Percentiles rank a stretch among this genome's conserved stretches.
These are phyloP conservation scores for Hypoxylon sp. DNA, from an alignment of 2,329 filamentous ascomycete genomes.

Conservation along the genomic window DNA sequence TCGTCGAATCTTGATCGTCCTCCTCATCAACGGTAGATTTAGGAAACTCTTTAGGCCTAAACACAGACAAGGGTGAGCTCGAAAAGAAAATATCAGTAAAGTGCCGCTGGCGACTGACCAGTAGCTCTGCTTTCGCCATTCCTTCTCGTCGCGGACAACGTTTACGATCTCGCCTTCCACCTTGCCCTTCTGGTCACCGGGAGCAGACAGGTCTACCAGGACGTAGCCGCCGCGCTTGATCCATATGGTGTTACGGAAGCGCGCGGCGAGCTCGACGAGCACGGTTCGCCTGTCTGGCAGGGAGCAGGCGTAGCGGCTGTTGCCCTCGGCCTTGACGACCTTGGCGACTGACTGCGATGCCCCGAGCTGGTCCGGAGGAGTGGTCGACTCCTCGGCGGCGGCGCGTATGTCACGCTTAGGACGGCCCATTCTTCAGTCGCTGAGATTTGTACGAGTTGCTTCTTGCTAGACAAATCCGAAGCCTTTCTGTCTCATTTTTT, in stretches of 20 bases:
- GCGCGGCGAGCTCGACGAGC: slow-evolving; percentile 81
- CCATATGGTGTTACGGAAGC: slow-evolving; percentile 93
- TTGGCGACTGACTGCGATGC: slow-evolving; percentile 74
- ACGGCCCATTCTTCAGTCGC: slow-evolving; percentile 64
- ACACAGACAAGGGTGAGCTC: slow-evolving; percentile 36
- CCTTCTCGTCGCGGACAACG: slow-evolving; percentile 88
- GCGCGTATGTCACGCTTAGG: slow-evolving; percentile 81
- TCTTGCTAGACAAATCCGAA: neutral
- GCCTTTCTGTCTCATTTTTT: neutral
- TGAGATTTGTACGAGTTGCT: neutral
- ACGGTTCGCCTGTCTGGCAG: slow-evolving; percentile 71
- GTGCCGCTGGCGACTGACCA: slow-evolving; percentile 66
- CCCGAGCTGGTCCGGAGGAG: slow-evolving; percentile 65
- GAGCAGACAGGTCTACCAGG: slow-evolving; percentile 73
- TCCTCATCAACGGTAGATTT: slow-evolving; percentile 70
- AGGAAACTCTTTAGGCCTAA: slow-evolving; percentile 80
- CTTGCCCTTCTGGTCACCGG: slow-evolving; percentile 75
- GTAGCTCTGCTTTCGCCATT: slow-evolving; percentile 87
- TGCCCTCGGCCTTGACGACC: slow-evolving; percentile 83
- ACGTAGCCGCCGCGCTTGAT: slow-evolving; percentile 90
- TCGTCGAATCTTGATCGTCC: slow-evolving; percentile 79
- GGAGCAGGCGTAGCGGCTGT: slow-evolving; percentile 85
- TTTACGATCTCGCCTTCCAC: slow-evolving; percentile 91
- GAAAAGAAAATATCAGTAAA: neutral
- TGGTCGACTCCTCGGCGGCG: slow-evolving; percentile 74